Evolutionary conservation across 2,329 filamentous ascomycete species (phyloP), one percentile per base, ranked within the genome.

Genomic region (Nemania sp.): DNA sequence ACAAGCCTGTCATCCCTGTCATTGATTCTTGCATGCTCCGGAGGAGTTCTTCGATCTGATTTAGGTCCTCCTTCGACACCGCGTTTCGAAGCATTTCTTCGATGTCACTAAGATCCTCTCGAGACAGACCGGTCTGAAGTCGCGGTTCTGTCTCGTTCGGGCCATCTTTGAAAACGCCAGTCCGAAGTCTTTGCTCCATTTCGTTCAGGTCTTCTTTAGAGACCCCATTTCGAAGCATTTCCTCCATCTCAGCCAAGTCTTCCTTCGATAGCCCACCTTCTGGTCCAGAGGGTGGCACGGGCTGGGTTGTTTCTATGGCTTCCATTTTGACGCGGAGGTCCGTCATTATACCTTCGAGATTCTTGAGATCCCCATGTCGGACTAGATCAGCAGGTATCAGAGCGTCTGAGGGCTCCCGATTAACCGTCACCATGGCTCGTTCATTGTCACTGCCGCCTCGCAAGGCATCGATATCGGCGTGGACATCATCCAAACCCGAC

Each of bases 271-370:
- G 70, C 53, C 79, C 78, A 50, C 66, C 17, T 59, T 68, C 68
- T 13, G 75, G 68, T 43, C 75, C 75, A 21, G 79, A 73, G 5
- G 76, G 70, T 17, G 29, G 1, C 11, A 15, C 39, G 20, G 80
- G 77, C 9, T 77, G 75, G 11, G 83, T 78, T 5, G 80, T 76
- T 64, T 91, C 89, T 69, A 95, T 85, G 6, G 87, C 83, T 66
- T 97, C 92, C 25, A 97, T 85, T 78, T 97, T 97, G 74, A 87
- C 87, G 35, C 90, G 86, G 10, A 98, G 83, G 70, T 97, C 88
- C 0, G 88, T 87, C 67, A 98, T 89, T 60, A 97, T 81, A 34
- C 88, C 79, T 73, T 97, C 95, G 39, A 98, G 85, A 60, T 91
- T 91, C 74, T 94, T 92, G 65, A 97, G 88, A 65, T 96, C 91